Evolutionary conservation across 495 filamentous ascomycete species (phyloP), one percentile per base, ranked within the genome.

Genomic region (Daldinia bambusicola): DNA sequence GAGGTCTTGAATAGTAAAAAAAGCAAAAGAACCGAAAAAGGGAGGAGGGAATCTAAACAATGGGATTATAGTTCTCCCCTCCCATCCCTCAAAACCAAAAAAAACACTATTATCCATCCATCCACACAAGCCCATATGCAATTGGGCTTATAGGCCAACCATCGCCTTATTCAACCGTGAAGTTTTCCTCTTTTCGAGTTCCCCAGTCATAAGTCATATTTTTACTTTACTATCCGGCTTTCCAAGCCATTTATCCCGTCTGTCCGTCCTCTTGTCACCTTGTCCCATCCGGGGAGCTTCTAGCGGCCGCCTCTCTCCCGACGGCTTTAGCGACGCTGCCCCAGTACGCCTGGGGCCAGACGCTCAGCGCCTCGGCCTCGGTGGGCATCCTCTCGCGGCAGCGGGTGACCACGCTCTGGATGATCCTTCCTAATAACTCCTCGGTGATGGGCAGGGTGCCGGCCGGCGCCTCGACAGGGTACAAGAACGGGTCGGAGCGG

Each of bases 371-470:
- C 69, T 97, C 93, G 55, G 86, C 86, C 55, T 93, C 91, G 18
- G 83, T 90, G 2, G 92, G 92, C 67, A 90, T 81, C 37, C 86
- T 85, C 45, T 88, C 90, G 64, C 86, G 83, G 77, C 91, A 93
- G 71, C 94, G 86, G 60, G 90, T 86, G 16, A 93, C 89, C 13
- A 96, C 92, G 61, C 90, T 93, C 64, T 86, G 83, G 66, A 97
- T 84, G 55, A 97, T 91, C 55, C 92, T 83, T 12, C 85, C 86
- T 6, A 97, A 84, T 69, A 96, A 82, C 61, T 93, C 92, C 79
- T 94, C 87, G 0, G 87, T 90, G 52, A 97, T 89, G 10, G 89
- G 87, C 4, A 97, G 83, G 12, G 88, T 86, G 38, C 84, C 86
- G n/a, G 89, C 88, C 6, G 78, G 78, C 0, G 80, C 76, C 67